These are phyloP conservation scores for Termitomyces sp. DNA, from an alignment of 768 basidiomycete genomes.

Conservation along the genomic window DNA sequence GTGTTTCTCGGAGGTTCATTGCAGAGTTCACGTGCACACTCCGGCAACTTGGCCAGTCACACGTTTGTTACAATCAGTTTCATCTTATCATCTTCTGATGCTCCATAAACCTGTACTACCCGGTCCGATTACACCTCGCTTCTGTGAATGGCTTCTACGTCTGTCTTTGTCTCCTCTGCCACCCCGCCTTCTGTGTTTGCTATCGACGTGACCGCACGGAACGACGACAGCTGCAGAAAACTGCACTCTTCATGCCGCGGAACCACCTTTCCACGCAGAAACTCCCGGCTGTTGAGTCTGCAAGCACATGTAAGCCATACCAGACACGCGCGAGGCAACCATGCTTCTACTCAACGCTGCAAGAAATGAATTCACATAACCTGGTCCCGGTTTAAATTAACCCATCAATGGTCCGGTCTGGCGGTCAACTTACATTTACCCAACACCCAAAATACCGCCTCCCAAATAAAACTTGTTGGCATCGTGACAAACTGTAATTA, in stretches of 20 bases:
- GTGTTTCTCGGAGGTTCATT: constrained; percentile 50
- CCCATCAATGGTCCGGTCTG: too few species aligned
- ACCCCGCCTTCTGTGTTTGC: neutral
- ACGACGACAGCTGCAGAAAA: constrained; percentile 31
- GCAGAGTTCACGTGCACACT: constrained; percentile 3
- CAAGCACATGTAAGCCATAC: neutral
- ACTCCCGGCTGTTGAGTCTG: constrained; percentile 44
- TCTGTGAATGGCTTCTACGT: too few species aligned
- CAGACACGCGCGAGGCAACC: neutral
- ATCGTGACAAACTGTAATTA: constrained; percentile 35
- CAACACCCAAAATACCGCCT: constrained; percentile 46
- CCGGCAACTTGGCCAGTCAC: neutral
- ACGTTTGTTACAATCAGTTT: neutral
- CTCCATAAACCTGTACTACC: too few species aligned
- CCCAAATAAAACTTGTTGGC: constrained; percentile 43
- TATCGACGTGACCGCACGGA: constrained; percentile 19
- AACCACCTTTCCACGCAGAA: constrained; percentile 35
- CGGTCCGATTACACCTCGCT: too few species aligned
- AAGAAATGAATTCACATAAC: constrained; percentile 49
- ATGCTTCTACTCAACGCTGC: constrained; percentile 34
- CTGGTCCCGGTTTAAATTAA: constrained; percentile 17
- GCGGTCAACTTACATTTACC: constrained; percentile 38
- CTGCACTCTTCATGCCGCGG: constrained; percentile 26
- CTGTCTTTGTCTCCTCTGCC: too few species aligned
- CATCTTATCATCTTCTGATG: too few species aligned